These are phyloP conservation scores for Entomophthora muscae DNA, from an alignment of 371 early-diverging fungal species.

Conservation along the genomic window DNA sequence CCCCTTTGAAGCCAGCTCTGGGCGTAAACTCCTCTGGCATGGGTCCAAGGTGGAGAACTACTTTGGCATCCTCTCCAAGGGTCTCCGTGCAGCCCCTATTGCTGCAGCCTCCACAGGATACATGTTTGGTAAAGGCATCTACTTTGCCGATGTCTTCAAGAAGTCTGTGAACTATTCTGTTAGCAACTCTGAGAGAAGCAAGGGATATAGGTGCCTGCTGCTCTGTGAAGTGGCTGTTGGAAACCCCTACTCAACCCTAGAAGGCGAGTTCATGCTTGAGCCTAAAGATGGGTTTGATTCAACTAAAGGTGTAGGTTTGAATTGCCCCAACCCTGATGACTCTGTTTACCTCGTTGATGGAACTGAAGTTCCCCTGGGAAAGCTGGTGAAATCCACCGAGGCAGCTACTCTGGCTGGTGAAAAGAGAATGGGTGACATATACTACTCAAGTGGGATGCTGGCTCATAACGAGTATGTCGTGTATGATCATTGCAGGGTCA, in stretches of 20 bases:
- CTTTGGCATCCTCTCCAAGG: conserved; percentile 39
- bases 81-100: conserved; percentile 41
- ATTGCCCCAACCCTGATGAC: conserved; percentile 23
- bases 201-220: conserved; percentile 28
- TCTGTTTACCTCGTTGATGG: conserved; percentile 15
- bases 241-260: conserved; percentile 19
- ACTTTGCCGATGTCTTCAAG: conserved; percentile 46
- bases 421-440: neutral
- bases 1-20: too few species aligned
- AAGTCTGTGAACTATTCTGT: conserved; percentile 45
- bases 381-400: conserved; percentile 10
- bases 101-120: conserved; percentile 42
- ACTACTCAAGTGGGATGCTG: conserved; percentile 29
- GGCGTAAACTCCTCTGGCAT: conserved; percentile 28
- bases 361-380: conserved; percentile 24
- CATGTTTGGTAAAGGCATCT: conserved; percentile 55
- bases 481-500: too few species aligned
- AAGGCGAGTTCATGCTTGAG: conserved; percentile 30
- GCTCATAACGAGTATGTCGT: too few species aligned
- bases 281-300: conserved; percentile 20
- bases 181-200: conserved; percentile 19
- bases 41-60: conserved; percentile 29
- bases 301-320: conserved; percentile 31
- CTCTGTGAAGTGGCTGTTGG: conserved; percentile 49
- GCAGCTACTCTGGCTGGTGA: neutral